Conservation (phyloP, 345 rosid species). For the Eucalyptus leucophloia region DNA sequence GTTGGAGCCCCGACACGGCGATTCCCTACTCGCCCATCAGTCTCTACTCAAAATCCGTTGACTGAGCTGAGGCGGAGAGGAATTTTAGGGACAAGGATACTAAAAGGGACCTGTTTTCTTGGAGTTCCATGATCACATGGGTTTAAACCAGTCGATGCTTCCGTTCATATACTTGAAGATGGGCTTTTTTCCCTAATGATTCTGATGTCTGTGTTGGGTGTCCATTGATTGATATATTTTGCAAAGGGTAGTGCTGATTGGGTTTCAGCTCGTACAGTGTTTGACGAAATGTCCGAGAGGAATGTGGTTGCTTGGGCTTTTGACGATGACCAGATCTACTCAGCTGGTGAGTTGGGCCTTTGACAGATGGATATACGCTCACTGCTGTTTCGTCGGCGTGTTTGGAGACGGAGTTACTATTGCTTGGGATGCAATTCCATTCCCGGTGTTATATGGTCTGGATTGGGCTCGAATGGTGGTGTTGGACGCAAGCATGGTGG, state of each 20-base stretch:
- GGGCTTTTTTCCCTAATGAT: neutral
- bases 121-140: neutral
- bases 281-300: neutral
- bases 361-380: slow-evolving; percentile 40
- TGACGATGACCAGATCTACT: slow-evolving; percentile 51
- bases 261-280: slow-evolving; percentile 40
- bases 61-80: neutral
- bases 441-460: neutral
- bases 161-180: neutral
- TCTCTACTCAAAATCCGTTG: neutral
- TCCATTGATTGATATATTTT: slow-evolving; percentile 48
- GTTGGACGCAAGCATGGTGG: neutral
- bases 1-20: neutral
- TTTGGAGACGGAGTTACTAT: slow-evolving; percentile 10
- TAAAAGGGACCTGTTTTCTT: neutral
- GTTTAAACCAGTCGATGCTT: neutral
- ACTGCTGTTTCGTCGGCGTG: slow-evolving; percentile 49
- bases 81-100: neutral
- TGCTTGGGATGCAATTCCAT: neutral
- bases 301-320: neutral
- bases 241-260: slow-evolving; percentile 32
- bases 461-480: neutral
- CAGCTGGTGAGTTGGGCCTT: slow-evolving; percentile 23
- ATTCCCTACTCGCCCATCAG: neutral
- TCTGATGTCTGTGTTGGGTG: slow-evolving; percentile 51